Conservation (phyloP, 2,329 filamentous ascomycete genomes). For the Paecilomyces formosus region DNA sequence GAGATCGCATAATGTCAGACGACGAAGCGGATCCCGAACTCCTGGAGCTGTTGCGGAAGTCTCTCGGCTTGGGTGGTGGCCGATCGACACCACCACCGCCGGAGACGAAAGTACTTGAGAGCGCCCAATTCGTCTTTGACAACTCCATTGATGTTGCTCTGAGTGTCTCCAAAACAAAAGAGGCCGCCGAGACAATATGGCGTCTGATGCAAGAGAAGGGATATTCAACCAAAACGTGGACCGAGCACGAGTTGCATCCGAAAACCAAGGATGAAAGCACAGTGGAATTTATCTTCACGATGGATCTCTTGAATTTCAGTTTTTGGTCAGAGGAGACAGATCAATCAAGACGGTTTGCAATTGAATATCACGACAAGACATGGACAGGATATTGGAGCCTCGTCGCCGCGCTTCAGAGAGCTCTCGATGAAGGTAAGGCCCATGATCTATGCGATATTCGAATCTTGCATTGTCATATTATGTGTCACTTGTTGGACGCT, state of each 20-base stretch:
- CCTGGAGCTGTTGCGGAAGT: constrained; percentile 74
- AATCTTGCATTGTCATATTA: neutral
- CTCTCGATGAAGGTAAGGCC: constrained; percentile 70
- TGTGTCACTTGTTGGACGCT: neutral
- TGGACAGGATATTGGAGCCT: constrained; percentile 98
- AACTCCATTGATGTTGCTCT: constrained; percentile 90
- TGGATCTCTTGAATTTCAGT: constrained; percentile 94
- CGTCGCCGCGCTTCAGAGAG: constrained; percentile 77
- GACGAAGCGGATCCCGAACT: constrained; percentile 87
- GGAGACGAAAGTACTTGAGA: constrained; percentile 74
- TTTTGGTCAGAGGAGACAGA: constrained; percentile 78
- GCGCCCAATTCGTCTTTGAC: constrained; percentile 80
- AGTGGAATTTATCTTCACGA: constrained; percentile 89
- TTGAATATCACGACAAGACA: constrained; percentile 69
- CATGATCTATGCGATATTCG: neutral
- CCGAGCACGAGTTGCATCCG: constrained; percentile 82
- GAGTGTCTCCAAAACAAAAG: constrained; percentile 73
- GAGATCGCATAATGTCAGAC: constrained; percentile 62
- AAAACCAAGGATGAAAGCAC: constrained; percentile 71
- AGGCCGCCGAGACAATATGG: constrained; percentile 72
- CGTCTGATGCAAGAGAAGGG: constrained; percentile 72
- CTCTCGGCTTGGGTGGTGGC: constrained; percentile 57
- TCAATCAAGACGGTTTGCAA: constrained; percentile 62
- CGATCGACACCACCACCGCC: constrained; percentile 49
- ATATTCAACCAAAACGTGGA: constrained; percentile 82